Percentiles rank a stretch among this genome's conserved stretches.
Evolutionary conservation across 495 filamentous ascomycete genomes (phyloP).

Genomic region (Articulospora tetracladia): DNA sequence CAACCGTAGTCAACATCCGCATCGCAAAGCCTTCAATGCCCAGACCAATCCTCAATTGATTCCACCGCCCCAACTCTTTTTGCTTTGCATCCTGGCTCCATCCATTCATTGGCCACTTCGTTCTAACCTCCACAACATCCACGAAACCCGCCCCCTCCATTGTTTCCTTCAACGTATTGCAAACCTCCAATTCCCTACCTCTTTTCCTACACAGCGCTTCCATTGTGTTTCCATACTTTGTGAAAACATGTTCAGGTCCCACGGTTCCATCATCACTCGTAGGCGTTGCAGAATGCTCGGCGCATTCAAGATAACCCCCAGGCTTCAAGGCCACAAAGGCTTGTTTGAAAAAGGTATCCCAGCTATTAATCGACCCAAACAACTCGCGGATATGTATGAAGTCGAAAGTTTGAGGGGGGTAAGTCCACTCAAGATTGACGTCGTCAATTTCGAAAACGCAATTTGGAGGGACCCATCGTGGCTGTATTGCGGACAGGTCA

Average conservation of each 20-base stretch:
- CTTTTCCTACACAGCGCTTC: slow-evolving; percentile 38
- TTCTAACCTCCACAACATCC: slow-evolving; percentile 31
- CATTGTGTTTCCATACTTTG: slow-evolving; percentile 41
- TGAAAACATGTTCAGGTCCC: slow-evolving; percentile 36
- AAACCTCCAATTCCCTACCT: slow-evolving; percentile 43
- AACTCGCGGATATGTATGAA: slow-evolving; percentile 58
- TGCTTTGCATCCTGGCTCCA: slow-evolving; percentile 47
- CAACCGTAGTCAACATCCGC: slow-evolving; percentile 1
- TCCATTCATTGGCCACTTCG: slow-evolving; percentile 46
- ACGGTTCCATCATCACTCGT: slow-evolving; percentile 49
- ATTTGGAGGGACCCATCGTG: slow-evolving; percentile 35
- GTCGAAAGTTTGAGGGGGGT: slow-evolving; percentile 42
- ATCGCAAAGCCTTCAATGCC: slow-evolving; percentile 32
- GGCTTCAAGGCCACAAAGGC: slow-evolving; percentile 35
- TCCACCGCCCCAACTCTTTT: slow-evolving; percentile 45
- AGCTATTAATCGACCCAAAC: slow-evolving; percentile 53
- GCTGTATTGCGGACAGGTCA: slow-evolving; percentile 44
- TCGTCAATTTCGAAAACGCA: slow-evolving; percentile 57
- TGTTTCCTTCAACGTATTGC: slow-evolving; percentile 32
- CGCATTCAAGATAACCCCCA: slow-evolving; percentile 49
- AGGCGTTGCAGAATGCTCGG: slow-evolving; percentile 38
- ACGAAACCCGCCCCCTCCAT: slow-evolving; percentile 37
- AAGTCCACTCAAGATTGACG: slow-evolving; percentile 45
- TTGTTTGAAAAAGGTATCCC: slow-evolving; percentile 37
- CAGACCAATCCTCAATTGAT: slow-evolving; percentile 34